Conservation (phyloP, 2,329 filamentous ascomycete species). For the Colletotrichum truncatum region DNA sequence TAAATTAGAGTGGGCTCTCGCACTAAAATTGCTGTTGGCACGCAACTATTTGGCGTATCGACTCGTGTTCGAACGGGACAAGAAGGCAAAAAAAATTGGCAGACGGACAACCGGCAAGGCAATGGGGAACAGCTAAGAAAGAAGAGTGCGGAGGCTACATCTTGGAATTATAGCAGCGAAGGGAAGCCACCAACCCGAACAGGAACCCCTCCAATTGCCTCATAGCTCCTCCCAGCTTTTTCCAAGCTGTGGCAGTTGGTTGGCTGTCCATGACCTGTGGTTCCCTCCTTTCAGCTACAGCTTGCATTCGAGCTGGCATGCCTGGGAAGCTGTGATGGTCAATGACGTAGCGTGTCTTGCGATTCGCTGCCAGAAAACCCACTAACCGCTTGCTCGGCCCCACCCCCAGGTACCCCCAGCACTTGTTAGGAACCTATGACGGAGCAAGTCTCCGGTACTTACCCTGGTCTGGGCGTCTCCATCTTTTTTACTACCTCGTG, state of each 20-base stretch:
- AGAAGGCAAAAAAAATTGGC: conserved; percentile 15
- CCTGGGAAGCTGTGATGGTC: conserved; percentile 27
- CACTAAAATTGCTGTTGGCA: not conserved
- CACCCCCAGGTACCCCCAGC: conserved; percentile 15
- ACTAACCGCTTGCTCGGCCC: conserved; percentile 21
- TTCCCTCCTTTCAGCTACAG: conserved; percentile 17
- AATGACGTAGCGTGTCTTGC: conserved; percentile 30
- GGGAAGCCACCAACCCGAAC: not conserved
- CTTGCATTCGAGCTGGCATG: conserved; percentile 7
- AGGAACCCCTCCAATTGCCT: conserved; percentile 30
- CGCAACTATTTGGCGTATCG: not conserved
- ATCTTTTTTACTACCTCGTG: not conserved
- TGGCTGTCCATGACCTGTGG: not conserved
- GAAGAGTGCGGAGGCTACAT: not conserved
- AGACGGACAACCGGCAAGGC: not conserved
- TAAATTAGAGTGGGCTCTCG: too few species aligned
- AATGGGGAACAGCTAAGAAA: not conserved
- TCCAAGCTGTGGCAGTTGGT: conserved; percentile 6
- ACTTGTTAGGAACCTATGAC: conserved; percentile 19
- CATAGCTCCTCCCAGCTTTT: conserved; percentile 23
- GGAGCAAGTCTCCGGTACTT: conserved; percentile 25
- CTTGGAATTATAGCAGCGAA: conserved; percentile 16
- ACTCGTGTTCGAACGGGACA: not conserved
- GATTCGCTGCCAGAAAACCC: conserved; percentile 12
- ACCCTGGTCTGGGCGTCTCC: not conserved